phyloP scores from a whole-genome alignment of 2,329 filamentous ascomycete genomes.

The Esteya vermicola region DNA sequence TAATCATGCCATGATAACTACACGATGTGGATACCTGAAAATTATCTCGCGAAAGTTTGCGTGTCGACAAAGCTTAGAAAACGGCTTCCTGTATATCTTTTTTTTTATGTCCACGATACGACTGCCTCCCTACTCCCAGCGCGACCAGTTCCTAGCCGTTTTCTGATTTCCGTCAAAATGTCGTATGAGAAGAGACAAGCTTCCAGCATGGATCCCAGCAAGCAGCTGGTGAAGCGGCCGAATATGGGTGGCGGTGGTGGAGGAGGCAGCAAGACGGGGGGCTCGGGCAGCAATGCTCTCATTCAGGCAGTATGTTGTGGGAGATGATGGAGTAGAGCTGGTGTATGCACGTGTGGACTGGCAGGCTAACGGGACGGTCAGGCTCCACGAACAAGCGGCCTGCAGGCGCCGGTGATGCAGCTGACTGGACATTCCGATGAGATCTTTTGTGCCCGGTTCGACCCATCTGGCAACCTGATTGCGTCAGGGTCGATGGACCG shows the following conservation, averaged over 20 bases:
- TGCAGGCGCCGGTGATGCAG: conserved; percentile 91
- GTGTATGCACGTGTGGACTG: background rate
- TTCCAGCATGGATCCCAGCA: conserved; percentile 59
- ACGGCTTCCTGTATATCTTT: no score
- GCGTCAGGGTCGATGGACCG: conserved; percentile 94
- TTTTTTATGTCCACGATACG: no score
- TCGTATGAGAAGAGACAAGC: conserved; percentile 85
- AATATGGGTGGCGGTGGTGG: conserved; percentile 45
- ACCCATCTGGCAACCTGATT: conserved; percentile 74
- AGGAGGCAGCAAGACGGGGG: conserved; percentile 19
- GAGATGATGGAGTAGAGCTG: no score
- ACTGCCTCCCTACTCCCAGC: no score
- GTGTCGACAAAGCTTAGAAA: no score
- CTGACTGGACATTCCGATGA: conserved; percentile 72
- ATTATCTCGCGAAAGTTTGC: no score
- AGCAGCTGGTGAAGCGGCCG: conserved; percentile 81
- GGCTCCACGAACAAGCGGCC: conserved; percentile 64
- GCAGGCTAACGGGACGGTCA: background rate
- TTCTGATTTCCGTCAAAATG: conserved; percentile 36
- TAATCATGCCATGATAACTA: no score
- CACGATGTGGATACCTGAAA: no score
- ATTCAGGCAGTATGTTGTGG: conserved; percentile 37
- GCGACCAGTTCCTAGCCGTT: background rate
- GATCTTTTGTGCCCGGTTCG: conserved; percentile 81
- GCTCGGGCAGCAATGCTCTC: conserved; percentile 27